Percentiles rank a stretch among this genome's conserved stretches.
Evolutionary conservation across 345 rosid species (phyloP).

Genomic region (Cochlearia excelsa): DNA sequence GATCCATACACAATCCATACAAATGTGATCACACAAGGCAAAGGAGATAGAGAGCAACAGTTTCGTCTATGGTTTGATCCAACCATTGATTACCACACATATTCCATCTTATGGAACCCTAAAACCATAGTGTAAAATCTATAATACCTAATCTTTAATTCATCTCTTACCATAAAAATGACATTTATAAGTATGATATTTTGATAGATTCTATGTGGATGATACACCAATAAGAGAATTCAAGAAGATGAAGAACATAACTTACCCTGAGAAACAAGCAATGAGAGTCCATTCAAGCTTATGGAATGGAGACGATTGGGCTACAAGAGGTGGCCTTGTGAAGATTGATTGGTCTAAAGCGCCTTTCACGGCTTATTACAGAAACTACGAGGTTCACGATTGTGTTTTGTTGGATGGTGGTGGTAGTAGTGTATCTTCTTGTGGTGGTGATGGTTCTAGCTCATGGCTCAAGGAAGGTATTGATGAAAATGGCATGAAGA

Average conservation of each 20-base stretch:
- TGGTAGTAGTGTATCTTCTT: background rate
- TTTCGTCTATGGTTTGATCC: constrained; percentile 42
- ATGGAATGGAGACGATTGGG: constrained; percentile 80
- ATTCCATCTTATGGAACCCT: too few species aligned
- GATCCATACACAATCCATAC: constrained; percentile 59
- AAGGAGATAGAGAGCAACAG: constrained; percentile 54
- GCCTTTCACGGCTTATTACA: constrained; percentile 55
- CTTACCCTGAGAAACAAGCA: constrained; percentile 57
- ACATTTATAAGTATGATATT: too few species aligned
- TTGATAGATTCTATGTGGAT: too few species aligned
- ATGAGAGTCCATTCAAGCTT: constrained; percentile 59
- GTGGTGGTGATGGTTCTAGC: constrained; percentile 23
- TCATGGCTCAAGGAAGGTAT: constrained; percentile 45
- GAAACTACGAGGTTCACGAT: constrained; percentile 42
- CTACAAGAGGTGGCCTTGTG: constrained; percentile 68
- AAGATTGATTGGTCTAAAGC: constrained; percentile 63
- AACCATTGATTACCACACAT: too few species aligned
- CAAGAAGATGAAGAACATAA: constrained; percentile 53
- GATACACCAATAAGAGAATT: constrained; percentile 59
- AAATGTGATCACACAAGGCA: constrained; percentile 49
- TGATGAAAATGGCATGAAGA: constrained; percentile 31
- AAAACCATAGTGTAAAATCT: too few species aligned
- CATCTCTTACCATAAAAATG: too few species aligned
- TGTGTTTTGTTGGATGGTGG: constrained; percentile 34
- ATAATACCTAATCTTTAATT: too few species aligned